phyloP scores from a whole-genome alignment of 1,139 yeast genomes.

The Debaryomyces nepalensis region DNA sequence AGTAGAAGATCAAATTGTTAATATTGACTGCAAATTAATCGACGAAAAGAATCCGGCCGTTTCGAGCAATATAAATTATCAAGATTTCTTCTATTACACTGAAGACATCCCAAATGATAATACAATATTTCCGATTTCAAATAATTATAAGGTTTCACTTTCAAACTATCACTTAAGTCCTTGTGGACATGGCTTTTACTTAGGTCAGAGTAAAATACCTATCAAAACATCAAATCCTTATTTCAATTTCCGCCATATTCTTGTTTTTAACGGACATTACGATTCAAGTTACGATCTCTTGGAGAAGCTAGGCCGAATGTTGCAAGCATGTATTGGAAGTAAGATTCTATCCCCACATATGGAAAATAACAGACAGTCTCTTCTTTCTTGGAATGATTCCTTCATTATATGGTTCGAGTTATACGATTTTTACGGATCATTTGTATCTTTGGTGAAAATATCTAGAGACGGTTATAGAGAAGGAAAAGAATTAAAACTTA shows the following conservation, averaged over 20 bases:
- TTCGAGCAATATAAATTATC: conserved; percentile 9
- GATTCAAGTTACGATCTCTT: conserved; percentile 23
- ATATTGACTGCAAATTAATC: conserved; percentile 48
- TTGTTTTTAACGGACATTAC: conserved; percentile 30
- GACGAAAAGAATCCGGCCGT: conserved; percentile 20
- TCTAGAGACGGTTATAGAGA: conserved; percentile 27
- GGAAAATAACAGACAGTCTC: conserved; percentile 17
- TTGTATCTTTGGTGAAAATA: conserved; percentile 30
- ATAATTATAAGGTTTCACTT: conserved; percentile 30
- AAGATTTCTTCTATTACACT: conserved; percentile 18
- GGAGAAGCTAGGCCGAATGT: conserved; percentile 25
- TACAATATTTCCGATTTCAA: conserved; percentile 26
- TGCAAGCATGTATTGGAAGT: conserved; percentile 29
- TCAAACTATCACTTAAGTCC: conserved; percentile 32
- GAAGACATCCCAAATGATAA: conserved; percentile 13
- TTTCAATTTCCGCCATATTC: conserved; percentile 29
- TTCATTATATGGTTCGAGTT: conserved; percentile 45
- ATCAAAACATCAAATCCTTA: conserved; percentile 20
- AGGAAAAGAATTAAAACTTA: conserved; percentile 23
- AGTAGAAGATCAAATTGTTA: conserved; percentile 38
- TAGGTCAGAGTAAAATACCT: conserved; percentile 24
- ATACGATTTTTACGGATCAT: conserved; percentile 39
- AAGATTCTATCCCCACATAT: conserved; percentile 35
- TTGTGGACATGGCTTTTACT: conserved; percentile 38
- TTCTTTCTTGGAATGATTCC: conserved; percentile 37